Evolutionary conservation across 805 yeast genomes (phyloP).

Genomic region (Saturnispora sanitii): DNA sequence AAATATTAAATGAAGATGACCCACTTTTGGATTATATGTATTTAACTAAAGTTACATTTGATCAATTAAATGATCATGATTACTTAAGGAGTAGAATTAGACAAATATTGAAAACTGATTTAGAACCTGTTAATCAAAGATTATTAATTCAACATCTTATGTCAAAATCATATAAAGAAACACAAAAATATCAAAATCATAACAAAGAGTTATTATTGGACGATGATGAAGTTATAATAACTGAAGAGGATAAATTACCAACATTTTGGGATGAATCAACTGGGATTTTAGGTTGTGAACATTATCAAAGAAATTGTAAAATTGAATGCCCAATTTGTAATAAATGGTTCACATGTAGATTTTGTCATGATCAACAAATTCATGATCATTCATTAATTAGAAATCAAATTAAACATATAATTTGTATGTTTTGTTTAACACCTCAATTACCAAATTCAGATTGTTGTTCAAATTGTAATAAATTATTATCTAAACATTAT

Average conservation of each 20-base stretch:
- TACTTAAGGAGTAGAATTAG: slow-evolving; percentile 41
- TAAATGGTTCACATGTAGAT: slow-evolving; percentile 71
- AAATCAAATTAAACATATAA: slow-evolving; percentile 50
- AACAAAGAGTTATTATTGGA: slow-evolving; percentile 13
- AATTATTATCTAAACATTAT: slow-evolving; percentile 62
- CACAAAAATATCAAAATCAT: slow-evolving; percentile 14
- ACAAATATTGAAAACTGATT: slow-evolving; percentile 31
- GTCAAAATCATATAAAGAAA: slow-evolving; percentile 58
- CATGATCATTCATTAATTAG: slow-evolving; percentile 49
- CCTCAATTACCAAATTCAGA: slow-evolving; percentile 65
- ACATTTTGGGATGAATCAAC: slow-evolving; percentile 36
- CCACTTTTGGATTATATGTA: slow-evolving; percentile 16
- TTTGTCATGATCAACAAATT: slow-evolving; percentile 69
- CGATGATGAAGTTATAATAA: slow-evolving; percentile 32
- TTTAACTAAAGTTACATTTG: slow-evolving; percentile 24
- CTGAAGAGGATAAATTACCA: slow-evolving; percentile 38
- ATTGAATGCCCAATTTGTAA: slow-evolving; percentile 68
- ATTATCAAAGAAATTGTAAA: slow-evolving; percentile 77
- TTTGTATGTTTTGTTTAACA: slow-evolving; percentile 72
- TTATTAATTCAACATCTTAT: slow-evolving; percentile 50
- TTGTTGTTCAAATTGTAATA: slow-evolving; percentile 57
- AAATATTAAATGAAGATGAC: not conserved
- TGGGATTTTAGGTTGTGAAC: slow-evolving; percentile 62
- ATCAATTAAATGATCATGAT: slow-evolving; percentile 27
- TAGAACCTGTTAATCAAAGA: slow-evolving; percentile 36